These are phyloP conservation scores for Venturia oleaginea DNA, from an alignment of 2,329 filamentous ascomycete species.

Conservation along the genomic window DNA sequence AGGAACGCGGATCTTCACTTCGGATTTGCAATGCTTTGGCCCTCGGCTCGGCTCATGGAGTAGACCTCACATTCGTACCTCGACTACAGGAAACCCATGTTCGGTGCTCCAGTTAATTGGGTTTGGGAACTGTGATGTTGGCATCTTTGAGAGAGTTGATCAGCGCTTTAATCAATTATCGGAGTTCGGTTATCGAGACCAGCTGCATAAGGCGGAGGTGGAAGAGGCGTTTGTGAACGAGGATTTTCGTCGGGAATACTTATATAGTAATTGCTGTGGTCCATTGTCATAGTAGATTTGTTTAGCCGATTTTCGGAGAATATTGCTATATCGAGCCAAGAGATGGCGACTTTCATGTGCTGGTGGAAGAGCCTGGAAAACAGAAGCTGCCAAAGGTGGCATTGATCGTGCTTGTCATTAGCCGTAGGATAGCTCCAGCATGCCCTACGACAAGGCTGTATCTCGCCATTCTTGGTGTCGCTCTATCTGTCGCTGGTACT, in stretches of 20 bases:
- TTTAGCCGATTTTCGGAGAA: not conserved
- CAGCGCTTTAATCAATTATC: not conserved
- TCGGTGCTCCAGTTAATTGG: not conserved
- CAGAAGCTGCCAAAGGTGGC: not conserved
- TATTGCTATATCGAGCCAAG: not conserved
- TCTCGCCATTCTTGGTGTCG: not conserved
- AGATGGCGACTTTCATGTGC: not conserved
- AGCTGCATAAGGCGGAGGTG: not conserved
- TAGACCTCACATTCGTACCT: not conserved
- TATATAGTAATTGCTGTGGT: too few species aligned
- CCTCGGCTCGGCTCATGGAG: not conserved
- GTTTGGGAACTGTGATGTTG: not conserved
- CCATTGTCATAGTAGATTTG: not conserved
- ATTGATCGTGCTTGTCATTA: not conserved
- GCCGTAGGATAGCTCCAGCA: not conserved
- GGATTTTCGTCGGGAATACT: not conserved
- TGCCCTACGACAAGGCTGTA: not conserved
- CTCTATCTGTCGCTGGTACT: not conserved
- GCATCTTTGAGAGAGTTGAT: not conserved
- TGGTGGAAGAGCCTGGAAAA: not conserved
- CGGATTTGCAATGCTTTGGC: not conserved
- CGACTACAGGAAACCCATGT: not conserved
- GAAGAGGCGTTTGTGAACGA: slow-evolving; percentile 3
- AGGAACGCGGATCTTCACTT: not conserved
- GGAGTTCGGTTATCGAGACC: not conserved